Evolutionary conservation across 495 filamentous ascomycete species (phyloP), one percentile per base, ranked within the genome.

Genomic region (Xylaria bambusicola): DNA sequence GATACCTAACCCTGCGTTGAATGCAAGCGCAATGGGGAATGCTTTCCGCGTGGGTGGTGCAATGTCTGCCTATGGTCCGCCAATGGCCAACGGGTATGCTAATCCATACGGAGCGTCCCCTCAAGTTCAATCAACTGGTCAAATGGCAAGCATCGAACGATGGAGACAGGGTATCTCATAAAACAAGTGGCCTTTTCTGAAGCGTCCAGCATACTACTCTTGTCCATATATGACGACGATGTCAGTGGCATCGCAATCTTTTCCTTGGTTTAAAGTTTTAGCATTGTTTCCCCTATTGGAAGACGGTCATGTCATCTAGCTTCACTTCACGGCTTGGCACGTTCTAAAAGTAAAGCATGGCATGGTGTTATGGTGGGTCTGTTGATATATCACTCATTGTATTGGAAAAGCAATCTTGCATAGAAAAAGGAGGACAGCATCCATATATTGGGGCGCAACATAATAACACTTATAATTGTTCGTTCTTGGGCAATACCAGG

Each of bases 91-190:
- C 21, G 36, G 38, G 21, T 60, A 60, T 40, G 41, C 41, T 7
- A 52, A 65, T 55, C 66, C 62, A 58, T 73, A 69, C 38, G 67
- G 55, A 49, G 45, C 47, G 41, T 60, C 67, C 23, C 69, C 73
- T 63, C 74, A 71, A 49, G 53, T 67, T 21, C 70, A 61, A 29
- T 58, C 62, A 33, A 62, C 56, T 10, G 64, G 74, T 31, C 88
- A 90, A 68, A 81, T 84, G 66, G 89, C 90, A 52, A 83, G 89
- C 75, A 92, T 98, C 65, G 92, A 98, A 74, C 82, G 88, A 58
- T 98, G 93, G 93, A 84, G 93, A 66, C 86, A 91, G 74, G 90
- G 91, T 64, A 50, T 79, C 81, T 79, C 81, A 82, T 61, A 83
- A 47, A 63, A 9, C 21, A 6, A 38, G 26, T 3, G 26, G 17